Conservation (phyloP, 805 yeast species). For the Ogataea ganodermae region DNA sequence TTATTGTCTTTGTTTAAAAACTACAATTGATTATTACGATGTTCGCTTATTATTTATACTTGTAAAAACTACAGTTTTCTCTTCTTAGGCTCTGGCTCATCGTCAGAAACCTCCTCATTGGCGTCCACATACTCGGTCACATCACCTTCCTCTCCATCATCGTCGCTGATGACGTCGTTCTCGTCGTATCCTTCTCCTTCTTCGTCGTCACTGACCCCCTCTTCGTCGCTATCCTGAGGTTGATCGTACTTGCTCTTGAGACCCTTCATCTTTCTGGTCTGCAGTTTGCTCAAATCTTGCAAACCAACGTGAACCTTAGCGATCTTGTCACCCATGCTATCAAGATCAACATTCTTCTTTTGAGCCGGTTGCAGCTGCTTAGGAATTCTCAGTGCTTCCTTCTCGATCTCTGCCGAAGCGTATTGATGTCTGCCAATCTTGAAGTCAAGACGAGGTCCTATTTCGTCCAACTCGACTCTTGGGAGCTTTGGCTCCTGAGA, state of each 20-base stretch:
- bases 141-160: conserved; percentile 22
- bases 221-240: conserved; percentile 52
- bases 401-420: conserved; percentile 85
- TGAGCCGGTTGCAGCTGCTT: conserved; percentile 78
- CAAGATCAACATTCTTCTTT: conserved; percentile 87
- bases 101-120: conserved; percentile 25
- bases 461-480: conserved; percentile 90
- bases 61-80: conserved; percentile 23
- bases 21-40: conserved; percentile 2
- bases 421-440: conserved; percentile 82
- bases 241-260: conserved; percentile 86
- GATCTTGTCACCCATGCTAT: conserved; percentile 91
- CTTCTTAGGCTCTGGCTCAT: conserved; percentile 27
- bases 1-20: neutral
- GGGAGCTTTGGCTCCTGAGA: conserved; percentile 85
- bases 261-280: conserved; percentile 99
- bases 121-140: conserved; percentile 30
- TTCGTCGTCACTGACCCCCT: conserved; percentile 50
- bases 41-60: conserved; percentile 11
- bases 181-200: conserved; percentile 25
- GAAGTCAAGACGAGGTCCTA: conserved; percentile 95
- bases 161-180: conserved; percentile 22
- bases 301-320: conserved; percentile 96
- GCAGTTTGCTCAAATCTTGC: conserved; percentile 87
- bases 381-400: conserved; percentile 82